Evolutionary conservation across 176 grass and related monocot genomes (phyloP).

Genomic region (Paspalum notatum): DNA sequence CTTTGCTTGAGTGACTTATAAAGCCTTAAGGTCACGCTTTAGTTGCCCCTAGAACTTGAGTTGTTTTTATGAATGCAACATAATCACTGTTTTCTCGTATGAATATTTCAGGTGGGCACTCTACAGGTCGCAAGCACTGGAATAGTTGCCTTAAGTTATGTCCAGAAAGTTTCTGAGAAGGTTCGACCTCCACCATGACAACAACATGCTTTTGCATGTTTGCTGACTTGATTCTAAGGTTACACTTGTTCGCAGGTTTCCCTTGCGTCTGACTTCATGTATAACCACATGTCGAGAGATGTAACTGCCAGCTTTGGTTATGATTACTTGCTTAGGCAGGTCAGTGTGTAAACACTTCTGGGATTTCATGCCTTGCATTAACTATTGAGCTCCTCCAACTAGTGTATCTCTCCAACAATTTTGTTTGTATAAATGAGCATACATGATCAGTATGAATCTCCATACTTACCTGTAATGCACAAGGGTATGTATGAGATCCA

Average conservation of each 20-base stretch:
- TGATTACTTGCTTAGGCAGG: conserved; percentile 98
- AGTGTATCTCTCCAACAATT: conserved; percentile 15
- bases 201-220: not conserved
- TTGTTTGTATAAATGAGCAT: conserved; percentile 25
- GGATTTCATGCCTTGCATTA: conserved; percentile 20
- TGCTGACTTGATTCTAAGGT: conserved; percentile 30
- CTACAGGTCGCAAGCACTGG: conserved; percentile 93
- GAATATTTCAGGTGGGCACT: conserved; percentile 79
- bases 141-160: conserved; percentile 94
- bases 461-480: not conserved
- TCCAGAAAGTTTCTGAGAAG: conserved; percentile 98
- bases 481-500: not conserved
- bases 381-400: conserved; percentile 5
- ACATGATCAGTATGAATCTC: not conserved
- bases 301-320: conserved; percentile 95
- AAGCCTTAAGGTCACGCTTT: not conserved
- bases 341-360: conserved; percentile 35
- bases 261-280: conserved; percentile 97
- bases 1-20: not conserved
- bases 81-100: conserved; percentile 19
- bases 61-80: conserved; percentile 10
- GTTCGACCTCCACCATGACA: conserved; percentile 47
- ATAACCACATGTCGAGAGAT: conserved; percentile 94
- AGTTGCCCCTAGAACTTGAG: not conserved
- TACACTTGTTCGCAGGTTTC: conserved; percentile 68